These are phyloP conservation scores for Cladosporium sp. DNA, from an alignment of 2,329 filamentous ascomycete genomes.

Conservation along the genomic window DNA sequence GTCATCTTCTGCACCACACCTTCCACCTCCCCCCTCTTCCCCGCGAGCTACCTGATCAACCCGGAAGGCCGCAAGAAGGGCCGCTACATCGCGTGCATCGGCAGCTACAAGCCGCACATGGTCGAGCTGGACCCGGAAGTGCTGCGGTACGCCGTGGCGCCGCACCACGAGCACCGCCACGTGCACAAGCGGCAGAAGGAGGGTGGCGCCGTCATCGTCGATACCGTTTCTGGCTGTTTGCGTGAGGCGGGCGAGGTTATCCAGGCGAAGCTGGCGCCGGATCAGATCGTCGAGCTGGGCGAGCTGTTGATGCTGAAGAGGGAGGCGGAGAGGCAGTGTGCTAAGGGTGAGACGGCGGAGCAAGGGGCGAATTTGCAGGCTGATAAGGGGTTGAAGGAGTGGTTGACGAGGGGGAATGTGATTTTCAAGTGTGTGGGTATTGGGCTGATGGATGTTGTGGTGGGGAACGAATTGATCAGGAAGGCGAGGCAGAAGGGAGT, in stretches of 20 bases:
- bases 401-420: constrained; percentile 59
- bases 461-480: constrained; percentile 55
- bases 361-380: constrained; percentile 31
- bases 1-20: constrained; percentile 90
- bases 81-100: constrained; percentile 67
- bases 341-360: constrained; percentile 24
- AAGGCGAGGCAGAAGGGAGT: constrained; percentile 53
- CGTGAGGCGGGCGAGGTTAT: constrained; percentile 85
- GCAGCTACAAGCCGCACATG: constrained; percentile 70
- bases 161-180: constrained; percentile 51
- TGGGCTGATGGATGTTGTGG: constrained; percentile 64
- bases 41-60: constrained; percentile 66
- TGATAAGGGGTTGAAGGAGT: constrained; percentile 47
- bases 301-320: constrained; percentile 67
- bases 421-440: constrained; percentile 68
- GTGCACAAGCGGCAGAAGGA: constrained; percentile 61
- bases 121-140: constrained; percentile 76
- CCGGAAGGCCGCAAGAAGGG: constrained; percentile 67
- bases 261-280: constrained; percentile 66
- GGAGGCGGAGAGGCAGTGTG: constrained; percentile 41
- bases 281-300: constrained; percentile 81
- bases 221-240: constrained; percentile 72
- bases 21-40: constrained; percentile 69
- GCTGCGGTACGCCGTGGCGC: constrained; percentile 58
- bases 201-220: constrained; percentile 58